A percentile compares a stretch with the other conserved stretches of the same genome.
Conservation (phyloP, 768 basidiomycete genomes). For the Agrocybe praecox region DNA sequence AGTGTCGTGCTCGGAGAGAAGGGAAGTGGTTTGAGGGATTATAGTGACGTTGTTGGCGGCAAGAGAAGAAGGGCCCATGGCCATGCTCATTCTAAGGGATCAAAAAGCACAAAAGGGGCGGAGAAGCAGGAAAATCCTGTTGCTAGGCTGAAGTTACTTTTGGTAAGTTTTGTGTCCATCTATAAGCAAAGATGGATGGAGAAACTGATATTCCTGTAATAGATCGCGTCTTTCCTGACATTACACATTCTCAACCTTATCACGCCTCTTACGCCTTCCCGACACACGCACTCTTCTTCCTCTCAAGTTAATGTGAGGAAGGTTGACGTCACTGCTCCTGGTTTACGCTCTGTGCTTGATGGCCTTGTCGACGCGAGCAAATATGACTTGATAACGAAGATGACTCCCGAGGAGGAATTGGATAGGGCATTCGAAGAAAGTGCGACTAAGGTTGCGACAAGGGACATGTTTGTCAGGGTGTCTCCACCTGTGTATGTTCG, state of each 20-base stretch:
- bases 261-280: conserved; percentile 79
- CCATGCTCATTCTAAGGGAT: conserved; percentile 5
- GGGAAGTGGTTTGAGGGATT: conserved; percentile 37
- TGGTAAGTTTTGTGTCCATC: conserved; percentile 47
- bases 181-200: neutral
- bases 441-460: conserved; percentile 3
- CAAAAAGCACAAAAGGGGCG: conserved; percentile 27
- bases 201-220: neutral
- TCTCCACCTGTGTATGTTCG: conserved; percentile 22
- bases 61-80: conserved; percentile 4
- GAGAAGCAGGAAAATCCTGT: conserved; percentile 77
- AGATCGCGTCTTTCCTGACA: conserved; percentile 90
- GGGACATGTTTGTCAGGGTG: conserved; percentile 25
- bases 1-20: conserved; percentile 36
- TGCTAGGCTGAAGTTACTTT: conserved; percentile 83
- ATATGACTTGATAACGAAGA: neutral
- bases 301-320: conserved; percentile 39
- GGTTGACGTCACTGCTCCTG: conserved; percentile 71
- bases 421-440: conserved; percentile 4
- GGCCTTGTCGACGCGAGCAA: conserved; percentile 46
- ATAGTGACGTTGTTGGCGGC: conserved; percentile 11
- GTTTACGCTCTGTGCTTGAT: conserved; percentile 58
- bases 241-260: conserved; percentile 92
- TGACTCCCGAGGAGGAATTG: conserved; percentile 17
- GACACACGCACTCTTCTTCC: conserved; percentile 34